Evolutionary conservation across 805 yeast species (phyloP), one percentile per base, ranked within the genome.

Genomic region (Saccharomycopsis sp.): DNA sequence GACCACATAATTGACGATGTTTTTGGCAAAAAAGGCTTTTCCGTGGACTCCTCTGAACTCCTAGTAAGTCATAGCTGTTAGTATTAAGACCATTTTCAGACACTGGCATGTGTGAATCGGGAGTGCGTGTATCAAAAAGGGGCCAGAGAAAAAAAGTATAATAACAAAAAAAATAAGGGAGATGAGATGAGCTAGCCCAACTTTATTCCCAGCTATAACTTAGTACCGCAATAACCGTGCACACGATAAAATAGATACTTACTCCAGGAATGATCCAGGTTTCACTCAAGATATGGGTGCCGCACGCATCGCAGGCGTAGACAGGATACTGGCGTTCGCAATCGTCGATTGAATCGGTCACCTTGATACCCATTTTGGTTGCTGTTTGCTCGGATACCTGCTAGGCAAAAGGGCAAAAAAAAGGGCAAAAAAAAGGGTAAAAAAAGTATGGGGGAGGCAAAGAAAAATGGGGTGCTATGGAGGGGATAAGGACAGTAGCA

Each of bases 181-280:
- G 25, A 52, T 17, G 54, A 23, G 34, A 24, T n/a, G 34, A 25
- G 54, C 44, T 24, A 19, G 25, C 44, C 29, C n/a, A 20, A 24
- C 17, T n/a, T 29, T 35, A 44, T 19, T 17, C 20, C 49, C 14
- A 3, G 15, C 42, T 12, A 17, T 15, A n/a, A n/a, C n/a, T n/a
- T n/a, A n/a, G n/a, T 15, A 12, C 20, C 14, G 17, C 29, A 20
- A 53, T 3, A 25, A 22, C 14, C 42, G 25, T 22, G 41, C 15
- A 23, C 24, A 41, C 56, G 14, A 19, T 5, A 38, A 41, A 41
- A 19, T 19, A 52, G 17, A 20, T 57, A 57, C 60, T 23, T 49
- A 57, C 63, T 2, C 63, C 63, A 14, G 62, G 62, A 19, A 58
- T 58, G 53, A 61, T 61, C 63, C 63, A 61, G 12, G 60, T 47